These are phyloP conservation scores for Penicillium digitatum DNA, from an alignment of 2,329 filamentous ascomycete genomes.

Conservation along the genomic window DNA sequence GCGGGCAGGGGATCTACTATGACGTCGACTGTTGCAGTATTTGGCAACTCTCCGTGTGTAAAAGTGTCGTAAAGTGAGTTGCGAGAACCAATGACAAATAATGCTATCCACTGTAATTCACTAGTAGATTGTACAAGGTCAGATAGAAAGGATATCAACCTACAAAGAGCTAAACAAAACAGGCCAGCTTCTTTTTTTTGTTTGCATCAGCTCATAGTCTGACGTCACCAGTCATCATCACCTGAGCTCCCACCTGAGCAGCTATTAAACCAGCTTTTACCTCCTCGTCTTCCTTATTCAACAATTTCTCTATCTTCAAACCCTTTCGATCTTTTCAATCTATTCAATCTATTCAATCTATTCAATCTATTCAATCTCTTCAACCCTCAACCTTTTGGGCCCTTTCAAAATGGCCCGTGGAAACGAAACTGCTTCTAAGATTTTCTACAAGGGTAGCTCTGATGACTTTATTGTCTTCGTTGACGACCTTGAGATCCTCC, in stretches of 20 bases:
- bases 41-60: conserved; percentile 5
- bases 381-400: background rate
- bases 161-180: no score
- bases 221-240: conserved; percentile 27
- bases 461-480: conserved; percentile 65
- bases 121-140: no score
- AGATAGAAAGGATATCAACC: no score
- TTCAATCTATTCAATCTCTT: background rate
- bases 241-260: background rate
- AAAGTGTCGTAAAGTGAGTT: conserved; percentile 9
- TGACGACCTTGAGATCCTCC: conserved; percentile 53
- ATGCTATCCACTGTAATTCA: conserved; percentile 21
- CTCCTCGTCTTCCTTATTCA: background rate
- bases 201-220: conserved; percentile 7
- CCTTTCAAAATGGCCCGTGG: conserved; percentile 61
- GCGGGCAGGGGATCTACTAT: conserved; percentile 4
- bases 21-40: conserved; percentile 9
- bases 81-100: background rate
- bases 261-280: conserved; percentile 7
- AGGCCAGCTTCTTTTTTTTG: conserved; percentile 9
- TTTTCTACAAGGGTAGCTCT: conserved; percentile 75
- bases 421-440: conserved; percentile 67
- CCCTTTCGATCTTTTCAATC: background rate
- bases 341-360: background rate
- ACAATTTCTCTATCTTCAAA: conserved; percentile 8